Conservation (phyloP, 1,139 yeast species). For the Debaryomyces udenii region DNA sequence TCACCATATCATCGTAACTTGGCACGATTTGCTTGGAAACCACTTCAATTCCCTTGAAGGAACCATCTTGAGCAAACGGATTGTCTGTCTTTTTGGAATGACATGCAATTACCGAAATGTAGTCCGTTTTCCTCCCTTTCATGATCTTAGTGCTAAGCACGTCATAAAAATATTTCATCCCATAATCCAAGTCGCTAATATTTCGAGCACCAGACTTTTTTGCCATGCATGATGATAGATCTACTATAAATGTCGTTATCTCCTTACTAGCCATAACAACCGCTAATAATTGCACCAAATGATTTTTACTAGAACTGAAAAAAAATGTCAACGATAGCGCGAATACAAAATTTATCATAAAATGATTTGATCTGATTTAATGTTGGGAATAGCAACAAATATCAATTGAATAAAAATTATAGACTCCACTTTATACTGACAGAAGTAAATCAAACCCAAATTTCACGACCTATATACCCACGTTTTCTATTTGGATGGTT, state of each 20-base stretch:
- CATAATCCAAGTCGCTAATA: conserved; percentile 37
- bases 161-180: conserved; percentile 45
- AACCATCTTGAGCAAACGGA: conserved; percentile 22
- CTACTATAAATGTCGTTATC: conserved; percentile 57
- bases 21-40: conserved; percentile 28
- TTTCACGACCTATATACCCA: too few relatives aligned
- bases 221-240: conserved; percentile 51
- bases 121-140: conserved; percentile 60
- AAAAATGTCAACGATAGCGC: background rate
- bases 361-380: background rate
- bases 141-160: conserved; percentile 45
- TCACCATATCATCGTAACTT: conserved; percentile 24
- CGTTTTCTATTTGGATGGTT: too few relatives aligned
- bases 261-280: conserved; percentile 42
- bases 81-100: conserved; percentile 35
- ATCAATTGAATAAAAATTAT: conserved; percentile 2
- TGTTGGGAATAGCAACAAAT: background rate
- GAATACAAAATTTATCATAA: background rate
- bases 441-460: background rate
- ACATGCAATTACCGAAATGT: conserved; percentile 48
- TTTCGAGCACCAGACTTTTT: conserved; percentile 21
- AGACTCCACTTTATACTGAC: background rate
- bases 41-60: conserved; percentile 31
- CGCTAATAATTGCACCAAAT: background rate
- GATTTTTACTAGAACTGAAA: background rate